A percentile compares a stretch with the other conserved stretches of the same genome.
Evolutionary conservation across 164 flowering plant species (phyloP).

Genomic region (Aristolochia fimbriata): DNA sequence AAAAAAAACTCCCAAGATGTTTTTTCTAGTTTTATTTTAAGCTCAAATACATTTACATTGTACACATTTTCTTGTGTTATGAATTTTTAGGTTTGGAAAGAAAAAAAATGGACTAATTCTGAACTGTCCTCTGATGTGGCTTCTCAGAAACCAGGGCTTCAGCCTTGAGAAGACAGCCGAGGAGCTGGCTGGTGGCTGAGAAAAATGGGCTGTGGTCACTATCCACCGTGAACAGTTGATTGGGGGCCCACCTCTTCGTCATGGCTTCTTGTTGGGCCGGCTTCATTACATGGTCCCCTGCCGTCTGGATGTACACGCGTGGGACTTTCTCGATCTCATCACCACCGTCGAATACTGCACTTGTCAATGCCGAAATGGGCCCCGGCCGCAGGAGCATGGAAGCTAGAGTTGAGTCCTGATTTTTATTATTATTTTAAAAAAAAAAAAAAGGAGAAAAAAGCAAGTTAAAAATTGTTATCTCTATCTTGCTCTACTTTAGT

Average conservation of each 20-base stretch:
- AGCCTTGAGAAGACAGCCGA: slow-evolving; percentile 46
- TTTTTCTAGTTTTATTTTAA: too few relatives aligned
- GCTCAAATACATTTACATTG: too few relatives aligned
- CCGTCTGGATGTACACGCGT: slow-evolving; percentile 56
- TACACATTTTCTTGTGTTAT: too few relatives aligned
- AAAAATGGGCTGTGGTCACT: slow-evolving; percentile 82
- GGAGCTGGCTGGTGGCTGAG: slow-evolving; percentile 51
- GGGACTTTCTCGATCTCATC: slow-evolving; percentile 24
- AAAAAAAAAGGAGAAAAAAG: too few relatives aligned
- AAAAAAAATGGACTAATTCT: too few relatives aligned
- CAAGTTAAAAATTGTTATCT: too few relatives aligned
- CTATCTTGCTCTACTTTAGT: too few relatives aligned
- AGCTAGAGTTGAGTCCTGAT: slow-evolving; percentile 60
- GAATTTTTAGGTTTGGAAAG: too few relatives aligned
- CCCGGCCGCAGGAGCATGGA: slow-evolving; percentile 61
- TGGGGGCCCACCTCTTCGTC: slow-evolving; percentile 69
- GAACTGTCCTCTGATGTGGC: too few relatives aligned
- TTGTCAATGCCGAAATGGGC: slow-evolving; percentile 36
- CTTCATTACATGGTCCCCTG: slow-evolving; percentile 37
- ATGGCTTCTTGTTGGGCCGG: slow-evolving; percentile 60
- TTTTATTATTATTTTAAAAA: too few relatives aligned
- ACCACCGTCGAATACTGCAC: slow-evolving; percentile 28
- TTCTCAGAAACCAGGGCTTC: slow-evolving; percentile 8
- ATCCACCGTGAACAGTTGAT: slow-evolving; percentile 40
- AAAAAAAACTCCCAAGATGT: too few relatives aligned